Evolutionary conservation across 768 basidiomycete genomes (phyloP).

Genomic region (Kwoniella pini): DNA sequence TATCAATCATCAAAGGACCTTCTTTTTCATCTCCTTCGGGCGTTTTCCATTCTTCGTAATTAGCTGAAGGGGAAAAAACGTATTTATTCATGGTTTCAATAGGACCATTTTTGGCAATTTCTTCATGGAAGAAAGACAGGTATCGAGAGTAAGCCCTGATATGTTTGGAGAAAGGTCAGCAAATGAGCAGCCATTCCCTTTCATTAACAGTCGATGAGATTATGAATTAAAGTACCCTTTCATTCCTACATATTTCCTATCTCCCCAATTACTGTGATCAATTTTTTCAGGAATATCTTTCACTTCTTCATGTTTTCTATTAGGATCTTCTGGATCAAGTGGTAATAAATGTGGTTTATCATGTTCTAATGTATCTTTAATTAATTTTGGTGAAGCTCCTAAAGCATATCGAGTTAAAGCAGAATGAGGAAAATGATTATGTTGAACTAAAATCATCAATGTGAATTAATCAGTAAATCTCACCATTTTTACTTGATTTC

Average conservation of each 20-base stretch:
- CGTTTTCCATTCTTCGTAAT: constrained; percentile 7
- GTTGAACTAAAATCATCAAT: constrained; percentile 16
- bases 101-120: constrained; percentile 31
- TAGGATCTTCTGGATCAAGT: constrained; percentile 18
- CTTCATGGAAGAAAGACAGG: constrained; percentile 40
- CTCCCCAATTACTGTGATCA: constrained; percentile 35
- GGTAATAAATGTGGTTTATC: constrained; percentile 26
- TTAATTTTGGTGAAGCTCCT: constrained; percentile 30
- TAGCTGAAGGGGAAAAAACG: constrained; percentile 37
- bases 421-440: constrained; percentile 47
- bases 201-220: neutral
- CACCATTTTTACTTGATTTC: no score
- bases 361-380: constrained; percentile 31
- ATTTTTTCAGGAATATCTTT: constrained; percentile 26
- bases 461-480: neutral
- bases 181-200: no score
- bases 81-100: constrained; percentile 33
- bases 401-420: constrained; percentile 41
- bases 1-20: constrained; percentile 33
- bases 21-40: constrained; percentile 5
- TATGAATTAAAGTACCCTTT: constrained; percentile 22
- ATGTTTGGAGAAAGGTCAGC: no score
- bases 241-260: constrained; percentile 28
- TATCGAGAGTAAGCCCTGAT: constrained; percentile 37
- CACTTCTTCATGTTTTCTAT: constrained; percentile 11